Evolutionary conservation across 257 asterid species (phyloP).

Genomic region (Anisodus acutangulus): DNA sequence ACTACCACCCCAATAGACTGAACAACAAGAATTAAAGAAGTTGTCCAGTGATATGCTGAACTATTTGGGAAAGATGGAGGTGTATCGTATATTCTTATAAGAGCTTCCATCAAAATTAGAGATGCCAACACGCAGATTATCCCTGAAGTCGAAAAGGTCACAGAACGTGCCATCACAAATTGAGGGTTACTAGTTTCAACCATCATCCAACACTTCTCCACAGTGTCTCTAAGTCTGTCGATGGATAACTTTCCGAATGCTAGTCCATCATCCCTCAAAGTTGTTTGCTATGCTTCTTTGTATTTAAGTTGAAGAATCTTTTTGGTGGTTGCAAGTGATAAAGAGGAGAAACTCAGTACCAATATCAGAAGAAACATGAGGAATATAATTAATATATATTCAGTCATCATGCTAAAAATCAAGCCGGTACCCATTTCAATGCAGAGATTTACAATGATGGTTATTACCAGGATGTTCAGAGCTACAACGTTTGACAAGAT

Average conservation of each 20-base stretch:
- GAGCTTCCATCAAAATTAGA: conserved; percentile 39
- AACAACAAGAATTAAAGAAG: conserved; percentile 33
- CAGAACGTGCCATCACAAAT: conserved; percentile 54
- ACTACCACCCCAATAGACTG: conserved; percentile 45
- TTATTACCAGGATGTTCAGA: conserved; percentile 32
- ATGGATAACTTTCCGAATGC: neutral
- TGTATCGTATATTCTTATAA: conserved; percentile 29
- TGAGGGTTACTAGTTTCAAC: conserved; percentile 30
- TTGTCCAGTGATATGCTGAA: conserved; percentile 46
- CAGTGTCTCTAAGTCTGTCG: neutral
- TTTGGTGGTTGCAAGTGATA: conserved; percentile 26
- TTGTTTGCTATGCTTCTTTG: neutral
- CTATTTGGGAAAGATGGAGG: neutral
- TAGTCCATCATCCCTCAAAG: neutral
- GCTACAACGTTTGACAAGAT: conserved; percentile 23
- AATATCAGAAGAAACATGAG: neutral
- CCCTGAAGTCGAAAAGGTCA: conserved; percentile 41
- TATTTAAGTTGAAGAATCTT: conserved; percentile 13
- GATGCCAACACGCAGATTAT: conserved; percentile 40
- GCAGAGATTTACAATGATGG: conserved; percentile 28
- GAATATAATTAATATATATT: neutral
- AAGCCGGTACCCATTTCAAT: conserved; percentile 18
- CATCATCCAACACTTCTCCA: conserved; percentile 33
- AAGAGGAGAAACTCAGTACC: conserved; percentile 29
- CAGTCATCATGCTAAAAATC: neutral